These are phyloP conservation scores for Amesomyces nigricolor DNA, from an alignment of 2,329 filamentous ascomycete species.

Conservation along the genomic window DNA sequence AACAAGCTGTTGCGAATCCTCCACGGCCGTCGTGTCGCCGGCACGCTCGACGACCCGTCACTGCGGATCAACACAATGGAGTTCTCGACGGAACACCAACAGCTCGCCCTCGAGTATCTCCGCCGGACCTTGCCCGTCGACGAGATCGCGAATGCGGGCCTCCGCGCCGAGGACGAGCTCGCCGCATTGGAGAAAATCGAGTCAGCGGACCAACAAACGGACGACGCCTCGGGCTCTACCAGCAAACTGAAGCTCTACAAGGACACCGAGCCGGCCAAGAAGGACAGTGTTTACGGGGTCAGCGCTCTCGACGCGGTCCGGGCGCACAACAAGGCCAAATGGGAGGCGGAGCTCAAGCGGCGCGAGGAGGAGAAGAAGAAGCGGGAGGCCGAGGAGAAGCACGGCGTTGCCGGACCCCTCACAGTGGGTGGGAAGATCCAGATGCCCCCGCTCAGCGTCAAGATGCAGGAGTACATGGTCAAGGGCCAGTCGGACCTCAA, in stretches of 20 bases:
- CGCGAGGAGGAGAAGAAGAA: constrained; percentile 24
- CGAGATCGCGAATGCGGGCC: constrained; percentile 54
- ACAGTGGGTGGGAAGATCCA: constrained; percentile 35
- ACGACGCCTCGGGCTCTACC: constrained; percentile 4
- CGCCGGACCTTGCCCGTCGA: constrained; percentile 51
- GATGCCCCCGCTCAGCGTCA: constrained; percentile 35
- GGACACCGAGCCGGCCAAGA: constrained; percentile 26
- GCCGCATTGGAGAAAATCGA: constrained; percentile 41
- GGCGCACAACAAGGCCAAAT: constrained; percentile 45
- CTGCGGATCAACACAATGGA: constrained; percentile 43
- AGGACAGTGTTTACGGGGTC: constrained; percentile 48
- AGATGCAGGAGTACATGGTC: constrained; percentile 39
- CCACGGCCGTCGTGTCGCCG: constrained; percentile 59
- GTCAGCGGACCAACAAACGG: constrained; percentile 19
- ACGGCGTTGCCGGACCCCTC: constrained; percentile 39
- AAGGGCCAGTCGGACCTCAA: constrained; percentile 46
- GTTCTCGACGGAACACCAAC: constrained; percentile 39
- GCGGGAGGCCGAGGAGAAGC: constrained; percentile 38
- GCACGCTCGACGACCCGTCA: constrained; percentile 55
- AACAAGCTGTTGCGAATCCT: constrained; percentile 53
- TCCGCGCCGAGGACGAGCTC: constrained; percentile 59
- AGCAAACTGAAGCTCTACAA: constrained; percentile 26
- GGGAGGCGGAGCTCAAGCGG: constrained; percentile 39
- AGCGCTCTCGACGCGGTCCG: constrained; percentile 54
- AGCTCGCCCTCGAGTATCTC: constrained; percentile 49